Percentiles rank a stretch among this genome's conserved stretches.
phyloP scores from a whole-genome alignment of 2,329 filamentous ascomycete species.

The Cryphonectria japonica region DNA sequence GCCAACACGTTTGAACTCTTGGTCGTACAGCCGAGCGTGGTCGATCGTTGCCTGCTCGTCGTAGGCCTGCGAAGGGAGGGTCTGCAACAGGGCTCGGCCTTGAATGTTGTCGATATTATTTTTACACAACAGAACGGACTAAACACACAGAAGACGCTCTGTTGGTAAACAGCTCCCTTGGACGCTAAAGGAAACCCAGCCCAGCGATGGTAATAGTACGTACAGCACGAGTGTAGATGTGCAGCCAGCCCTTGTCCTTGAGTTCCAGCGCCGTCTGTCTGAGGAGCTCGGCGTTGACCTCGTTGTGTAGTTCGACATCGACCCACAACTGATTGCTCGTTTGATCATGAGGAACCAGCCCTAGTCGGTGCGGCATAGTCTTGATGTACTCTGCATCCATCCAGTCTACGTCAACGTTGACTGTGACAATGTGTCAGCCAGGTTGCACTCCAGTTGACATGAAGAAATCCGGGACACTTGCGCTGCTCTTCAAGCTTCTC shows the following conservation, averaged over 20 bases:
- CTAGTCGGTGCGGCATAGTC: constrained; percentile 39
- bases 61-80: constrained; percentile 50
- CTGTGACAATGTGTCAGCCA: constrained; percentile 35
- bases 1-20: constrained; percentile 49
- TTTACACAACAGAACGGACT: constrained; percentile 52
- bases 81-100: constrained; percentile 55
- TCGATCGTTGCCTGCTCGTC: constrained; percentile 48
- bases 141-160: neutral
- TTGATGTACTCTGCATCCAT: constrained; percentile 55
- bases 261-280: constrained; percentile 47
- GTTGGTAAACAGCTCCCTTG: neutral
- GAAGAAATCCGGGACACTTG: constrained; percentile 32
- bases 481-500: constrained; percentile 48
- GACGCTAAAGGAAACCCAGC: no score
- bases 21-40: constrained; percentile 51
- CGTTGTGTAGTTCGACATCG: constrained; percentile 49
- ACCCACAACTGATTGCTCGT: constrained; percentile 56
- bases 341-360: constrained; percentile 50
- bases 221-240: constrained; percentile 52
- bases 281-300: constrained; percentile 49
- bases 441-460: no score
- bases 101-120: constrained; percentile 49
- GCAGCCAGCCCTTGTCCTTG: constrained; percentile 49
- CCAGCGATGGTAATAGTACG: neutral
- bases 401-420: constrained; percentile 56